Conservation (phyloP, 176 grass and related monocot species). For the Triticum turgidum region DNA sequence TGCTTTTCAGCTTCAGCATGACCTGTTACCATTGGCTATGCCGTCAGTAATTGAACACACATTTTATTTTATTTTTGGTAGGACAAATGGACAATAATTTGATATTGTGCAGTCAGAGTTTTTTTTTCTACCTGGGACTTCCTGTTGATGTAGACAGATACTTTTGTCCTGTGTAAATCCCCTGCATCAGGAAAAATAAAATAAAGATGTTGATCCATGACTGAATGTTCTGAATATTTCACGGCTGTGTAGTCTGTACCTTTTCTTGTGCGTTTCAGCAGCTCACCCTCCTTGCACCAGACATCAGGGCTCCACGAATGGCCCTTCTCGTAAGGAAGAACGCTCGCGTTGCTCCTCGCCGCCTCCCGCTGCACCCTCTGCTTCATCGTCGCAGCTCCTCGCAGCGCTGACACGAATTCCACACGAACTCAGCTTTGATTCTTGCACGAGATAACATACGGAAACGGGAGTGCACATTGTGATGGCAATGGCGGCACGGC, state of each 20-base stretch:
- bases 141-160: constrained; percentile 88
- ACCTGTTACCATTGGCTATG: constrained; percentile 48
- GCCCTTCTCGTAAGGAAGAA: constrained; percentile 82
- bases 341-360: constrained; percentile 60
- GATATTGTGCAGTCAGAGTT: neutral
- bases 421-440: neutral
- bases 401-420: constrained; percentile 43
- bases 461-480: neutral
- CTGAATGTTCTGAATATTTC: constrained; percentile 19
- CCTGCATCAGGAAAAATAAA: constrained; percentile 55
- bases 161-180: constrained; percentile 57
- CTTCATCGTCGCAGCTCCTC: constrained; percentile 82
- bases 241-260: constrained; percentile 28
- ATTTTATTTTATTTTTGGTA: neutral
- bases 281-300: constrained; percentile 95
- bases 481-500: neutral
- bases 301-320: constrained; percentile 75
- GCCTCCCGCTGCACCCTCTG: constrained; percentile 66
- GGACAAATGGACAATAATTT: neutral
- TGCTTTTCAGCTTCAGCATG: constrained; percentile 92
- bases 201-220: neutral
- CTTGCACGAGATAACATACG: neutral
- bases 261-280: constrained; percentile 88
- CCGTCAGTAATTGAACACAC: constrained; percentile 4
- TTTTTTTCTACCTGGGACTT: constrained; percentile 62